Evolutionary conservation across 768 basidiomycete genomes (phyloP), one percentile per base, ranked within the genome.

Genomic region (Leccinum truebloodii): DNA sequence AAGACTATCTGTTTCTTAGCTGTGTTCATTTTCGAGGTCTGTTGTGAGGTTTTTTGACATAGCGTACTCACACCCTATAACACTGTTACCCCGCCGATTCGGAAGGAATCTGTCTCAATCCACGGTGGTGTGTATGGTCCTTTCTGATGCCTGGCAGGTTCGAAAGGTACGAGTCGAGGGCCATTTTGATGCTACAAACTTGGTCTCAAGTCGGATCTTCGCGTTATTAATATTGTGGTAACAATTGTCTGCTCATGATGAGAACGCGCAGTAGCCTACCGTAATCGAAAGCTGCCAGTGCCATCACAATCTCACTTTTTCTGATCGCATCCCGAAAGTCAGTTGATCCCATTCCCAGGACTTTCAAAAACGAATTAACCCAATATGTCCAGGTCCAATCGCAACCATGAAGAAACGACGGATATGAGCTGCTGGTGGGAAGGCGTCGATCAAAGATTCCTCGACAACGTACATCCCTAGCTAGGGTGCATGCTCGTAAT

Each of bases 1-100:
- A 61, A 39, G 59, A 61, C 28, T 61, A 59, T 20, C 52, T 61
- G 4, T 61, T 61, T 30, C 60, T 61, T 14, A 61, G 52, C 46
- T 61, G 13, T 2, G 35, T 62, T 34, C 34, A 34, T 34, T 13
- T 34, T 34, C 12, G 34, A 34, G 32, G 34, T 34, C 12, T 13
- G 1, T 20, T 13, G 26, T 18, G 14, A 18, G 6, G 51, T 62
- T 20, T 41, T 6, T 7, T 34, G 32, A 55, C 53, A 34, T 41
- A 44, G 60, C 28, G 48, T 62, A 6, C 55, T 50, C 32, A 55
- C 22, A 9, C 60, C 60, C 1, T 52, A 52, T 32, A 30, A 9
- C 30, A 30, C 14, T 13, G 4, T 62, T 24, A 28, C 3, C 60
- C 60, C 13, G 20, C 12, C 44, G 20, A 46, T 2, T 46, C 12